Conservation (phyloP, 345 rosid species). For the Boechera divaricarpa region DNA sequence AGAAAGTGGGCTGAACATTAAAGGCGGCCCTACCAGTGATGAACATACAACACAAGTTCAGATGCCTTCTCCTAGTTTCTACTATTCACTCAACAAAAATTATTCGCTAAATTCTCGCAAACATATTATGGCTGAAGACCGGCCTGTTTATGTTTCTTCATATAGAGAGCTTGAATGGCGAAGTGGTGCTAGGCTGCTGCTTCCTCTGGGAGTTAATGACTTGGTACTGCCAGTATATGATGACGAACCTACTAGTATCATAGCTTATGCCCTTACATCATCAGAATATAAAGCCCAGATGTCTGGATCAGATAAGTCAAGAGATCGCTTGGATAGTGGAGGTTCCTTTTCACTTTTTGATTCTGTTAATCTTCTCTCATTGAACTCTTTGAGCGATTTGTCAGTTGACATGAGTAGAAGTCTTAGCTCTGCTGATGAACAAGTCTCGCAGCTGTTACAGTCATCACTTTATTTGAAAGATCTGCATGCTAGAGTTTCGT, state of each 20-base stretch:
- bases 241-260: constrained; percentile 92
- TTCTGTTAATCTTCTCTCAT: constrained; percentile 59
- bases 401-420: constrained; percentile 54
- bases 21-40: constrained; percentile 36
- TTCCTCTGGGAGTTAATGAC: constrained; percentile 73
- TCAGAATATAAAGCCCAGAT: constrained; percentile 68
- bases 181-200: constrained; percentile 76
- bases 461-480: constrained; percentile 63
- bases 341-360: constrained; percentile 62
- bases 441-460: constrained; percentile 60
- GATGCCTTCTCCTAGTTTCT: constrained; percentile 56
- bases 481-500: constrained; percentile 78
- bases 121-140: constrained; percentile 60
- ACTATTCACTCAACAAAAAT: constrained; percentile 52
- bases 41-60: constrained; percentile 44
- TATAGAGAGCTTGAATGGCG: constrained; percentile 73
- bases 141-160: constrained; percentile 63
- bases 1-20: constrained; percentile 39
- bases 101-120: constrained; percentile 55
- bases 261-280: constrained; percentile 81
- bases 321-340: constrained; percentile 54
- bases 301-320: constrained; percentile 65
- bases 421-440: constrained; percentile 65
- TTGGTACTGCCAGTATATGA: constrained; percentile 84
- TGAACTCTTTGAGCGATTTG: constrained; percentile 59